Base-by-base conservation (phyloP, 176 grass and related monocot genomes). In the Panicum miliaceum region DNA sequence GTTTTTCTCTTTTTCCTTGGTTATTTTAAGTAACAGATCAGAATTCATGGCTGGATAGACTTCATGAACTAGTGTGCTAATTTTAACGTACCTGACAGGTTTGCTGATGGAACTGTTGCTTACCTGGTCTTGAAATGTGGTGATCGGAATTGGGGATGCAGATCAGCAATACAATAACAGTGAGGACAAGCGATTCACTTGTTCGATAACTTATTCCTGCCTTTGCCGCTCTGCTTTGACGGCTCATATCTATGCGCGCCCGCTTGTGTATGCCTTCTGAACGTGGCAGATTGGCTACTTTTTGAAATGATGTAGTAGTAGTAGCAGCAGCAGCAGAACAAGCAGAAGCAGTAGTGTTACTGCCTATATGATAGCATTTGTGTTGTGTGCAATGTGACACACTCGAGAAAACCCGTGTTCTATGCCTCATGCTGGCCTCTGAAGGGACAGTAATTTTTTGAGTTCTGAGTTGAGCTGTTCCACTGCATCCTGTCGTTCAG, bases 291-390 rank as follows among this genome's bases (percentile, higher is more conserved):
- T 72, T 64, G 41, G 58, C 37, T 57, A 48, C 20, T 64, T 58
- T 26, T 61, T 52, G 73, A 29, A 37, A 60, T 75, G n/a, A 65
- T 75, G 32, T 65, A 58, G 43, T 53, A 5, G 60, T 37, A 25
- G 20, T 63, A 7, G 43, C 29, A 5, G 60, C 26, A 25, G 20
- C 53, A 7, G 43, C 29, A 32, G 29, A 32, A 32, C 29, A 10
- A 14, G 83, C 23, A 64, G 29, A 2, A 81, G 73, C 20, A 64
- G 73, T 27, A 82, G 79, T 83, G 74, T 82, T 82, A 79, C 72
- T 80, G 43, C 59, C 14, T 56, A 22, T 79, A 59, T 38, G 83
- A 70, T 82, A 81, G 29, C 50, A 51, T 83, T 84, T 52, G 22
- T 80, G 36, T 70, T 34, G 54, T 34, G 54, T 82, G 78, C 78